These are phyloP conservation scores for Alternaria sp. DNA, from an alignment of 2,329 filamentous ascomycete genomes.

Conservation along the genomic window DNA sequence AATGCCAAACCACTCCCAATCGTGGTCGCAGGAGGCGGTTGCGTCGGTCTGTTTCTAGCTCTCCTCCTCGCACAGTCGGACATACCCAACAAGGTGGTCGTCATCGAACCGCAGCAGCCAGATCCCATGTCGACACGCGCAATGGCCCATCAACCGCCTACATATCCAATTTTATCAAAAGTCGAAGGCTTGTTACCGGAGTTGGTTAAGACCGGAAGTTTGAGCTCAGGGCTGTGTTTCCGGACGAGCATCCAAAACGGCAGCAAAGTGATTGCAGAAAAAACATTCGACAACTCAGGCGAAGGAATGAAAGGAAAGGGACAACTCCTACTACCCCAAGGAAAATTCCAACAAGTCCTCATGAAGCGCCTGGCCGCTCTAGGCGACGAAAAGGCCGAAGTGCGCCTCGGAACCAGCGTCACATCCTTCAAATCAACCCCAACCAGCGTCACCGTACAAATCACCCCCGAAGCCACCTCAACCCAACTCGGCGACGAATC, in stretches of 20 bases:
- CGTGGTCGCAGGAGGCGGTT: constrained; percentile 50
- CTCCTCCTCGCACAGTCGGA: constrained; percentile 46
- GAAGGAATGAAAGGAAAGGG: constrained; percentile 31
- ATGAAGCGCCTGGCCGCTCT: constrained; percentile 22
- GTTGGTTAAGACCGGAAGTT: constrained; percentile 34
- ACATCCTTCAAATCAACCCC: constrained; percentile 12
- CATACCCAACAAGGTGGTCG: constrained; percentile 44
- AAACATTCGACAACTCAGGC: constrained; percentile 29
- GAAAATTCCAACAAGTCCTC: constrained; percentile 39
- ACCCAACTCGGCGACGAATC: background rate
- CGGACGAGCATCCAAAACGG: constrained; percentile 30
- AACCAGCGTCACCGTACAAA: constrained; percentile 13
- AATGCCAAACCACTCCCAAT: constrained; percentile 27
- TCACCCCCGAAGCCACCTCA: constrained; percentile 9
- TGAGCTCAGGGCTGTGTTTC: constrained; percentile 38
- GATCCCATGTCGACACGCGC: constrained; percentile 47
- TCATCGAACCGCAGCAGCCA: constrained; percentile 35
- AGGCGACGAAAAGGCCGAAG: constrained; percentile 12
- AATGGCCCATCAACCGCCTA: constrained; percentile 52
- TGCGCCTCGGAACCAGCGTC: constrained; percentile 31
- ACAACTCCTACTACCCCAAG: constrained; percentile 40
- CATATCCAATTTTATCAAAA: constrained; percentile 48
- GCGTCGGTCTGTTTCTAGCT: constrained; percentile 51
- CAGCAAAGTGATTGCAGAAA: constrained; percentile 35
- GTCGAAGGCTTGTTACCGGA: constrained; percentile 46